A percentile compares a stretch with the other conserved stretches of the same genome.
These are phyloP conservation scores for Effrenium voratum DNA, from an alignment of 73 alveolate species.

Conservation along the genomic window DNA sequence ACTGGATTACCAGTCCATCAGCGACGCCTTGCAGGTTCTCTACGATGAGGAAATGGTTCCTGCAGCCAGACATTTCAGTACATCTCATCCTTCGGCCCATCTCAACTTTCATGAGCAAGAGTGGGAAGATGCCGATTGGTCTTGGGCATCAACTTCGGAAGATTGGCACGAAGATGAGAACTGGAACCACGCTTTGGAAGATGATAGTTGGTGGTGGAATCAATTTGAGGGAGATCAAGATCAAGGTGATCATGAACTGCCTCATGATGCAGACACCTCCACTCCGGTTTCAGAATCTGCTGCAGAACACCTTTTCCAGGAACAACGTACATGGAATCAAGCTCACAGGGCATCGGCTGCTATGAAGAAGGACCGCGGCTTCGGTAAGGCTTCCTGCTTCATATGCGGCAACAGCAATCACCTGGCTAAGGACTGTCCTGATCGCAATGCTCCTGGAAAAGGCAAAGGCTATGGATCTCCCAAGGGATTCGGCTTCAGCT, in stretches of 20 bases:
- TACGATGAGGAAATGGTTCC: not conserved
- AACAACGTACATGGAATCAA: not conserved
- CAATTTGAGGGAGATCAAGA: not conserved
- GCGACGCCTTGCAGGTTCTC: not conserved
- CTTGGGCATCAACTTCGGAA: not conserved
- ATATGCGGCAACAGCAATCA: conserved; percentile 20
- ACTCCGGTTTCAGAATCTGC: not conserved
- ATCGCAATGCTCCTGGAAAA: not conserved
- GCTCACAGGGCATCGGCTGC: not conserved
- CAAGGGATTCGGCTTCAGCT: not conserved
- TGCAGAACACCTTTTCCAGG: not conserved
- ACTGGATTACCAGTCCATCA: not conserved
- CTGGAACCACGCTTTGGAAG: not conserved
- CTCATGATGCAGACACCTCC: not conserved
- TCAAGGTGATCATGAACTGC: not conserved
- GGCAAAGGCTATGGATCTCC: not conserved
- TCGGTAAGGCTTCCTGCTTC: conserved; percentile 1
- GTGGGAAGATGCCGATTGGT: not conserved
- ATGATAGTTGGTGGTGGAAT: too few species aligned
- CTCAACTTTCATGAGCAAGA: not conserved
- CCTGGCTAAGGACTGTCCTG: not conserved
- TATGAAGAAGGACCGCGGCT: not conserved
- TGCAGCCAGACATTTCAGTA: not conserved
- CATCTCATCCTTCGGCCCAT: not conserved
- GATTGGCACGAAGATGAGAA: not conserved